phyloP scores from a whole-genome alignment of 1,284 basidiomycete species.

The Rhodotorula mucilaginosa region DNA sequence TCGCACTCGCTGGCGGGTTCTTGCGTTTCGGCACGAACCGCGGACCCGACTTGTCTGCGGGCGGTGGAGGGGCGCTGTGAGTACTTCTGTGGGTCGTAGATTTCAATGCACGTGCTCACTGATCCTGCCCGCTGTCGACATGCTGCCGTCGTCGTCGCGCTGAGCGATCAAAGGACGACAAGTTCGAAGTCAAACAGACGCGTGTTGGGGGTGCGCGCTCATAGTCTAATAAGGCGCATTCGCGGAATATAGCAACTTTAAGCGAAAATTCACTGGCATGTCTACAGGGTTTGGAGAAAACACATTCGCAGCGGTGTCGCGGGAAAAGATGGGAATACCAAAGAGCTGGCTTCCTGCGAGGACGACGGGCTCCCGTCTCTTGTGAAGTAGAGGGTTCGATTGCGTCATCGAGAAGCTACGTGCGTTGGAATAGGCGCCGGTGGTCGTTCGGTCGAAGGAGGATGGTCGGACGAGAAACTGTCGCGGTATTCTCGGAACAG shows the following conservation, averaged over 20 bases:
- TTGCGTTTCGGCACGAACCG: constrained; percentile 87
- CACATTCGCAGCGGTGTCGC: too few species aligned
- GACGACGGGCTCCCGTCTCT: too few species aligned
- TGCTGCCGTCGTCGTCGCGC: neutral
- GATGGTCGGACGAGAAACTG: neutral
- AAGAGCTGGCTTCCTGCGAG: neutral
- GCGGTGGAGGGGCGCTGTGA: neutral
- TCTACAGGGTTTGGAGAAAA: too few species aligned
- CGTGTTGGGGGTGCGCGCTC: too few species aligned
- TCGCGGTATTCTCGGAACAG: constrained; percentile 32
- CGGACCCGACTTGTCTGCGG: constrained; percentile 55
- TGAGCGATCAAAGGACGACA: too few species aligned
- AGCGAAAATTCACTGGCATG: too few species aligned
- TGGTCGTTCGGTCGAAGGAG: neutral
- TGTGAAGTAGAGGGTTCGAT: too few species aligned
- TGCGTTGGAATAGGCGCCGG: constrained; percentile 30
- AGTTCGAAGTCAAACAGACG: too few species aligned
- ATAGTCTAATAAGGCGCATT: too few species aligned
- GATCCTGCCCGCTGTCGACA: constrained; percentile 33
- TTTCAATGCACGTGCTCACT: neutral
- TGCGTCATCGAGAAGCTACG: neutral
- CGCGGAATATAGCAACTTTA: too few species aligned
- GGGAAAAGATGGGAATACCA: neutral
- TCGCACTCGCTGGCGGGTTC: constrained; percentile 24
- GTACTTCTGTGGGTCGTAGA: neutral